These are phyloP conservation scores for Coemansia nantahalensis DNA, from an alignment of 192 early-diverging fungal species.

Conservation along the genomic window DNA sequence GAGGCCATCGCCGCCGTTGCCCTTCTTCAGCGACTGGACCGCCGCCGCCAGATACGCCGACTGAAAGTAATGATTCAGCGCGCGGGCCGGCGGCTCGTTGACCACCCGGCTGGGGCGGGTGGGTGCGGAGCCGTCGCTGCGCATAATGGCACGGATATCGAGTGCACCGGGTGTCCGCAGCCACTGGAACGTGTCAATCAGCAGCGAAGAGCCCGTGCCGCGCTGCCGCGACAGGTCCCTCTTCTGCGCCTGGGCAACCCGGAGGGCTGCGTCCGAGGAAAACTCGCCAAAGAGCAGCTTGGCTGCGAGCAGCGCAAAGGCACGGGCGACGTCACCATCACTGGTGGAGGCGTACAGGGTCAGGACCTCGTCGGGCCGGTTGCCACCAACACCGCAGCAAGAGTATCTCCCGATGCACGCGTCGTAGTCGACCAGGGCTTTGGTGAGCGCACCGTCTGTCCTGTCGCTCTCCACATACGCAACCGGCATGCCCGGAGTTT, in stretches of 20 bases:
- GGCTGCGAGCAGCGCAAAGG: constrained; percentile 32
- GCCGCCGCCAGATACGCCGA: constrained; percentile 24
- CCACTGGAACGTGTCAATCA: constrained; percentile 47
- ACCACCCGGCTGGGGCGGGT: not conserved
- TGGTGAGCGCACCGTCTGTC: constrained; percentile 16
- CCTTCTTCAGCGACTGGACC: constrained; percentile 20
- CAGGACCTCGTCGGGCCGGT: constrained; percentile 46
- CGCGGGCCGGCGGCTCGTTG: constrained; percentile 36
- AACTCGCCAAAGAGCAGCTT: constrained; percentile 53
- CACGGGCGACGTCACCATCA: constrained; percentile 8
- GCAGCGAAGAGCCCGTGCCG: constrained; percentile 27
- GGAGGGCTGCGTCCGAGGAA: constrained; percentile 29
- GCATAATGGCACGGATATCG: constrained; percentile 28
- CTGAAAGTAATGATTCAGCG: constrained; percentile 42
- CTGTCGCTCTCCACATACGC: constrained; percentile 37
- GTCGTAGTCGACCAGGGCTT: constrained; percentile 8
- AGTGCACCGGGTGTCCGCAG: constrained; percentile 33
- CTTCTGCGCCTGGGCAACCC: constrained; percentile 14
- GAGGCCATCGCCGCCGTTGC: constrained; percentile 23
- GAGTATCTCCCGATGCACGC: constrained; percentile 32
- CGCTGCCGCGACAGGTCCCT: constrained; percentile 9
- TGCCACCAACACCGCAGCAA: constrained; percentile 7
- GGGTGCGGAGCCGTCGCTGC: not conserved
- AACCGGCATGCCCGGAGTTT: constrained; percentile 38
- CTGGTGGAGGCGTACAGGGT: constrained; percentile 36